Conservation (phyloP, 495 filamentous ascomycete genomes). For the Pseudevernia furfuracea region DNA sequence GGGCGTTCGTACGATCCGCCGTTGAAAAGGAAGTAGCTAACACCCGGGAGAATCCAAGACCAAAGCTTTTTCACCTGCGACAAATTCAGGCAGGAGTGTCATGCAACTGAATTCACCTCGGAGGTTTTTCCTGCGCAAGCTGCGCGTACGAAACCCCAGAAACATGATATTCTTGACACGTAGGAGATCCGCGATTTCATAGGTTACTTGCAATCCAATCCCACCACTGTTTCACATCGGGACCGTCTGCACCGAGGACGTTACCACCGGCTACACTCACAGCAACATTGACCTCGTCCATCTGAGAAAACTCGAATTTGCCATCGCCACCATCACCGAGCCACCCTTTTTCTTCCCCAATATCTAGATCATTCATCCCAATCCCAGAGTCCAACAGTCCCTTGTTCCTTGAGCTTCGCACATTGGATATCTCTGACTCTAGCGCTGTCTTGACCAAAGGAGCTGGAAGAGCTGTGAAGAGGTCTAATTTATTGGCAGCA, state of each 20-base stretch:
- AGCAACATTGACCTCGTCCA: constrained; percentile 73
- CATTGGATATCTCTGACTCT: constrained; percentile 73
- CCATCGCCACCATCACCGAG: constrained; percentile 71
- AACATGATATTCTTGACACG: neutral
- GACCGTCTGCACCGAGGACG: constrained; percentile 60
- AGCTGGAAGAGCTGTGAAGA: constrained; percentile 87
- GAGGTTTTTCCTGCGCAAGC: neutral
- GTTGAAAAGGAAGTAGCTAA: neutral
- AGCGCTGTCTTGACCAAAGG: constrained; percentile 65
- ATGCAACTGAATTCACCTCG: neutral
- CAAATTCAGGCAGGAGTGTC: neutral
- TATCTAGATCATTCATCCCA: constrained; percentile 47
- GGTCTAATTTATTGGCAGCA: constrained; percentile 88
- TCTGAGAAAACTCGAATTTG: constrained; percentile 67
- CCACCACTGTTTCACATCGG: constrained; percentile 74
- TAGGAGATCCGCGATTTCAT: constrained; percentile 27
- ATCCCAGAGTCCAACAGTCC: constrained; percentile 72
- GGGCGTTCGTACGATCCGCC: neutral
- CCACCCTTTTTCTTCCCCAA: constrained; percentile 69
- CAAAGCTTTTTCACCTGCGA: neutral
- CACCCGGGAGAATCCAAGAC: neutral
- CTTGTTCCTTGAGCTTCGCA: constrained; percentile 69
- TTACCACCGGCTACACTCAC: constrained; percentile 75
- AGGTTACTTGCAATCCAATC: constrained; percentile 68
- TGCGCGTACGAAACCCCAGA: neutral